Base-by-base conservation (phyloP, 768 basidiomycete species). In the Lactarius sp. region DNA sequence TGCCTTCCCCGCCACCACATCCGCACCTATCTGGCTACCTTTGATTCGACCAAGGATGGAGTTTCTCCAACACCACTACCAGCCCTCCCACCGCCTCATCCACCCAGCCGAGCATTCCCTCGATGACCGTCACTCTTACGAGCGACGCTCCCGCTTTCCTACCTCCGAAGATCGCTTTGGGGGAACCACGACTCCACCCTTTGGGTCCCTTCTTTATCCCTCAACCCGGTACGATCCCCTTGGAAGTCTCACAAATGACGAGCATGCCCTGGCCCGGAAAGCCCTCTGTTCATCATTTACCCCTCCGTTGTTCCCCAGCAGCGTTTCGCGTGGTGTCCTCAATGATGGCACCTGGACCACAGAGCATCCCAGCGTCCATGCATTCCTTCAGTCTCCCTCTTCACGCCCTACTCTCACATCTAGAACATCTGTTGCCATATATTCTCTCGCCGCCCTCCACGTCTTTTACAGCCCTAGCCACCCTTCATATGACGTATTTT, bases 261-360 rank as follows among this genome's bases (percentile, higher is more conserved):
- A 58, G 41, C 36, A 31, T 46, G 42, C 37, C n/a, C 1, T 56
- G 34, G n/a, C 54, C n/a, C 50, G 65, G 51, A 61, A 44, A 22
- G 60, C 53, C 31, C 37, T 60, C 44, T 59, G 41, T 33, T 50
- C 56, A 4, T 42, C 59, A n/a, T 66, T 58, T 31, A 13, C 20
- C 34, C 61, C 59, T 31, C 58, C 44, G 52, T 52, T 52, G 50
- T 49, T 60, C 42, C 65, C 62, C 39, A 5, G 31, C 52, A 37
- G n/a, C 14, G 49, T 67, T 31, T 36, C 66, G 34, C 59, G 51
- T 27, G 68, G 68, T 52, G 66, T 68, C 51, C 62, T 68, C 66
- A 64, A 59, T 52, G 62, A 68, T 34, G 66, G 66, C n/a, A 59
- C 58, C 42, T 67, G 65, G 66, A 68, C 61, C 52, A 56, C 59